phyloP scores from a whole-genome alignment of 257 asterid genomes.

The Solanum arcanum region DNA sequence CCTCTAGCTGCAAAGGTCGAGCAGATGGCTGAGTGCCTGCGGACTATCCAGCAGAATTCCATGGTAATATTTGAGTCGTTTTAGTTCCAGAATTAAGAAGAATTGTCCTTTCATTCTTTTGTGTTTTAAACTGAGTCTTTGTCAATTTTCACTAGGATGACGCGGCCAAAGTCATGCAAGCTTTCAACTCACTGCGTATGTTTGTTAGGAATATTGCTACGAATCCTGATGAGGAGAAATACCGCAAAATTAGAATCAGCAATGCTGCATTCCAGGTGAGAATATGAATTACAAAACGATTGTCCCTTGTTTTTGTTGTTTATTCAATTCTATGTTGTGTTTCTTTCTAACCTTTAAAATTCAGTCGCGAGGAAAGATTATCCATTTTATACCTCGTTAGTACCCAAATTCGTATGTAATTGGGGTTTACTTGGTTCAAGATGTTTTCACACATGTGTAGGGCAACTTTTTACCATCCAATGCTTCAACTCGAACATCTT shows the following conservation, averaged over 20 bases:
- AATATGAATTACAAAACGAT: not conserved
- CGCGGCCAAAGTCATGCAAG: conserved; percentile 76
- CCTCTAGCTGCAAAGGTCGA: conserved; percentile 89
- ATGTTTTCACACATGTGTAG: not conserved
- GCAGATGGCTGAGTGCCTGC: conserved; percentile 82
- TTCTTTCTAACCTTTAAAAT: not conserved
- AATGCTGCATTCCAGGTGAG: conserved; percentile 79
- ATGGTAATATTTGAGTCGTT: conserved; percentile 21
- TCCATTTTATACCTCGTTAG: not conserved
- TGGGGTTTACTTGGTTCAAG: not conserved
- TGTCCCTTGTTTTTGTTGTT: not conserved
- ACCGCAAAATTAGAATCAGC: conserved; percentile 74
- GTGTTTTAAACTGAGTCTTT: not conserved
- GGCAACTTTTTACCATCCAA: not conserved
- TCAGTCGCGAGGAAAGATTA: not conserved
- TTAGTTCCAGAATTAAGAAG: not conserved
- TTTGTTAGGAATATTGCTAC: conserved; percentile 73
- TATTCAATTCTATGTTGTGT: not conserved
- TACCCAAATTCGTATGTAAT: not conserved
- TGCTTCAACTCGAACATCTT: not conserved
- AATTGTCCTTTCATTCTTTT: not conserved
- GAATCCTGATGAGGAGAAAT: conserved; percentile 83
- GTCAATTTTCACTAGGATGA: conserved; percentile 41
- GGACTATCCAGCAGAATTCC: conserved; percentile 67
- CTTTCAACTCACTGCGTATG: conserved; percentile 70